Evolutionary conservation across 2,329 filamentous ascomycete species (phyloP), one percentile per base, ranked within the genome.

Genomic region (Botrytis porri): DNA sequence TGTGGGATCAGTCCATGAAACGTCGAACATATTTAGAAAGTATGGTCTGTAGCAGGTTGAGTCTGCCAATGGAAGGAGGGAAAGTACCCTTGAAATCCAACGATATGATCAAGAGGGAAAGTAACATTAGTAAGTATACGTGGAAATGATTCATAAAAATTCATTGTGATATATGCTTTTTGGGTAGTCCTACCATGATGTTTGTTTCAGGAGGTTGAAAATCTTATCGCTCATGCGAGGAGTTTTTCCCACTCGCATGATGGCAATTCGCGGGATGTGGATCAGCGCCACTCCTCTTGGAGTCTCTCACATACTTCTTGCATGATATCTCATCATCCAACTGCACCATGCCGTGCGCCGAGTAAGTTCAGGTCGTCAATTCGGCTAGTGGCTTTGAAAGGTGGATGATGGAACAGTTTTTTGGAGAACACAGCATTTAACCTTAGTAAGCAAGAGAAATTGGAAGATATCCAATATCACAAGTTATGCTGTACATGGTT

Each of bases 21-120:
- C 77, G 70, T 81, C 79, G 72, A 80, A 81, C 80, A 81, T 81
- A 22, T 63, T 60, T 69, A 32, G n/a, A 32, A 74, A 71, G 74
- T 37, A 8, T 22, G 45, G 32, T 76, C 66, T 71, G 41, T 69
- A 74, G 73, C 62, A 71, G 48, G n/a, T 35, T 63, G 14, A 9
- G 43, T 74, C 63, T 75, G 72, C 63, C 48, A 69, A 43, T 60
- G 18, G 41, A 45, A 51, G 54, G 48, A 59, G 41, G 48, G 37
- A 39, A 69, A 66, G 54, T 48, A 67, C 63, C 62, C 63, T 60
- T 72, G 70, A 72, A 72, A 48, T 59, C 29, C 63, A 67, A 39
- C 32, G 22, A 61, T 43, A 48, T 57, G 70, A 48, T 39, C 32
- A 60, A 69, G 70, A 72, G 63, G 63, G 51, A 60, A 48, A 59